Evolutionary conservation across 805 yeast genomes (phyloP).

Genomic region (Yamadazyma scolyti): DNA sequence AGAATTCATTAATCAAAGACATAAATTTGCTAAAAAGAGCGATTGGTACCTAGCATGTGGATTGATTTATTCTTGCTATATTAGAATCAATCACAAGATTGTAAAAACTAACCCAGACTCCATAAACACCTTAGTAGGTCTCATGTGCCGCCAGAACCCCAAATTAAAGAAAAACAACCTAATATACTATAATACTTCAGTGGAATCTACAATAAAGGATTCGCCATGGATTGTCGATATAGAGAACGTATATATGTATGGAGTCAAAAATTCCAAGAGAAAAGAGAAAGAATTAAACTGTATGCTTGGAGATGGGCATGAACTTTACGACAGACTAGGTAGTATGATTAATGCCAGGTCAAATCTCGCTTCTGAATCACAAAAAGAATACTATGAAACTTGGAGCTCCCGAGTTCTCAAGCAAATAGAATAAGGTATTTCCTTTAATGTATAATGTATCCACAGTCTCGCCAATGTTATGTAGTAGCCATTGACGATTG

Average conservation of each 20-base stretch:
- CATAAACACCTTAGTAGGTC: constrained; percentile 44
- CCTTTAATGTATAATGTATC: too few species aligned
- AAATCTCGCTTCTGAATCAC: constrained; percentile 25
- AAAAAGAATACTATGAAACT: constrained; percentile 25
- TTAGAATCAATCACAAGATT: constrained; percentile 47
- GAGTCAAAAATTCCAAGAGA: constrained; percentile 10
- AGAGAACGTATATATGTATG: constrained; percentile 41
- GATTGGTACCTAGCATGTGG: constrained; percentile 75
- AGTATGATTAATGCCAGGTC: constrained; percentile 31
- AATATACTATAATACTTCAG: constrained; percentile 49
- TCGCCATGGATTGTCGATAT: constrained; percentile 62
- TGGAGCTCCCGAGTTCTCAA: constrained; percentile 8
- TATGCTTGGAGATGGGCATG: constrained; percentile 30
- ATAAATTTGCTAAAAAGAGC: constrained; percentile 48
- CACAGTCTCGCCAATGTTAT: too few species aligned
- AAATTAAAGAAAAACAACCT: constrained; percentile 48
- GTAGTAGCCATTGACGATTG: too few species aligned
- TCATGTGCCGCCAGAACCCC: constrained; percentile 54
- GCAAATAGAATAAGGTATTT: not conserved
- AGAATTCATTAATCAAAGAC: constrained; percentile 47
- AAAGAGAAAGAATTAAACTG: constrained; percentile 23
- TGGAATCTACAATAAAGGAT: constrained; percentile 50
- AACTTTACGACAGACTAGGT: constrained; percentile 26
- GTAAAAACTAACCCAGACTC: constrained; percentile 47
- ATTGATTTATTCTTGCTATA: constrained; percentile 54